Evolutionary conservation across 352 stramenopile genomes (phyloP).

Genomic region (Phytopythium kandeliae): DNA sequence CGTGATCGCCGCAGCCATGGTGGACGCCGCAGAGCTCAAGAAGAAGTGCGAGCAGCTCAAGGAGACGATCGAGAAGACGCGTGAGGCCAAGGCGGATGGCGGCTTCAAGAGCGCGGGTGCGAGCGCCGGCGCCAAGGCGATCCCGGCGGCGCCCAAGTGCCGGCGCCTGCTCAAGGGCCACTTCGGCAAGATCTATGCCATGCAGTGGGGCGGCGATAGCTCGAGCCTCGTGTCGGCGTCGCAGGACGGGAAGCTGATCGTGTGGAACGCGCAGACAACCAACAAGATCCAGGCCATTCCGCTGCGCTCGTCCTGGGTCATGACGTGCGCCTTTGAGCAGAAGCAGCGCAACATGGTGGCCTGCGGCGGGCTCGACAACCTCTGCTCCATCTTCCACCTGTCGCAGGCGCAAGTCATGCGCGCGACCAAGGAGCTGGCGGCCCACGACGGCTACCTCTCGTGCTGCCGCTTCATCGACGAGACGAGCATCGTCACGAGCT

Average conservation of each 20-base stretch:
- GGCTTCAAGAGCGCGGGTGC: conserved; percentile 66
- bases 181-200: conserved; percentile 99
- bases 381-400: conserved; percentile 99
- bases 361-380: conserved; percentile 98
- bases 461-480: conserved; percentile 98
- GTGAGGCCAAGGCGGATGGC: conserved; percentile 68
- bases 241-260: conserved; percentile 98
- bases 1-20: conserved; percentile 28
- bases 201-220: conserved; percentile 96
- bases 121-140: conserved; percentile 58
- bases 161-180: conserved; percentile 96
- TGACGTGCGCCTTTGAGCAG: conserved; percentile 99
- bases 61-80: conserved; percentile 84
- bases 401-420: conserved; percentile 87
- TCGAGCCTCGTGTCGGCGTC: conserved; percentile 90
- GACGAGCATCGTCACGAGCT: conserved; percentile 91
- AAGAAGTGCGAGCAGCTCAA: conserved; percentile 86
- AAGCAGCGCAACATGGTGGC: conserved; percentile 96
- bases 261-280: conserved; percentile 97
- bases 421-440: conserved; percentile 93
- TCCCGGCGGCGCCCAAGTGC: conserved; percentile 87
- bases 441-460: conserved; percentile 97
- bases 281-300: conserved; percentile 98
- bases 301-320: conserved; percentile 97
- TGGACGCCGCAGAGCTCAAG: conserved; percentile 72